A percentile compares a stretch with the other conserved stretches of the same genome.
Evolutionary conservation across 192 early-diverging fungal genomes (phyloP).

Genomic region (Spizellomyces punctatus): DNA sequence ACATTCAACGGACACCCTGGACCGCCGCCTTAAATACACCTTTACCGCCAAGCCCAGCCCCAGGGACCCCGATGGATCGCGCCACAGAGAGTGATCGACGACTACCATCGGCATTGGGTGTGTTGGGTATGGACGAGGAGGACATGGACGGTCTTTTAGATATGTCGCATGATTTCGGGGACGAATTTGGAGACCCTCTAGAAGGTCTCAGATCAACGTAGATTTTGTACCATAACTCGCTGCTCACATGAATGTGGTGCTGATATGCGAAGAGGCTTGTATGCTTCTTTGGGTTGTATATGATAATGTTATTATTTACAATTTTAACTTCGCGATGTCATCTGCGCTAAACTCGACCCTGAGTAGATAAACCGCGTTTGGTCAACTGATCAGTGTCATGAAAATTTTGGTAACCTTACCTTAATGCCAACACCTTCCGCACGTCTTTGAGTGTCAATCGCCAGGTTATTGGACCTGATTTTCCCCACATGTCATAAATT

Average conservation of each 20-base stretch:
- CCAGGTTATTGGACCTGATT: slow-evolving; percentile 65
- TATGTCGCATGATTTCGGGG: slow-evolving; percentile 2
- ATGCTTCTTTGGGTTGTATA: background rate
- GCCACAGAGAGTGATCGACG: background rate
- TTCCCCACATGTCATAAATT: slow-evolving; percentile 71
- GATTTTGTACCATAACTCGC: no score
- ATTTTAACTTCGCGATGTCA: background rate
- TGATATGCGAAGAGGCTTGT: no score
- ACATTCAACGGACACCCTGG: background rate
- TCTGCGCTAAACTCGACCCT: slow-evolving; percentile 1
- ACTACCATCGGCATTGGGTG: background rate
- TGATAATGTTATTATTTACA: slow-evolving; percentile 4
- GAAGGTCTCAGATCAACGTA: background rate
- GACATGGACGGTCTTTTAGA: background rate
- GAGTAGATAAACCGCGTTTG: background rate
- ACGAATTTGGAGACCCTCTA: slow-evolving; percentile 9
- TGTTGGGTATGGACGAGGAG: background rate
- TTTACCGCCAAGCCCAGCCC: background rate
- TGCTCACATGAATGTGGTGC: no score
- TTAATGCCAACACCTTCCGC: slow-evolving; percentile 63
- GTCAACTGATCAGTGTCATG: no score
- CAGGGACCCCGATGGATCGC: background rate
- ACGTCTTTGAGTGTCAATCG: slow-evolving; percentile 69
- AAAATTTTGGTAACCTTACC: slow-evolving; percentile 38
- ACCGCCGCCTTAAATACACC: slow-evolving; percentile 2